Evolutionary conservation across 805 yeast genomes (phyloP).

Genomic region (Alloascoidea africana): DNA sequence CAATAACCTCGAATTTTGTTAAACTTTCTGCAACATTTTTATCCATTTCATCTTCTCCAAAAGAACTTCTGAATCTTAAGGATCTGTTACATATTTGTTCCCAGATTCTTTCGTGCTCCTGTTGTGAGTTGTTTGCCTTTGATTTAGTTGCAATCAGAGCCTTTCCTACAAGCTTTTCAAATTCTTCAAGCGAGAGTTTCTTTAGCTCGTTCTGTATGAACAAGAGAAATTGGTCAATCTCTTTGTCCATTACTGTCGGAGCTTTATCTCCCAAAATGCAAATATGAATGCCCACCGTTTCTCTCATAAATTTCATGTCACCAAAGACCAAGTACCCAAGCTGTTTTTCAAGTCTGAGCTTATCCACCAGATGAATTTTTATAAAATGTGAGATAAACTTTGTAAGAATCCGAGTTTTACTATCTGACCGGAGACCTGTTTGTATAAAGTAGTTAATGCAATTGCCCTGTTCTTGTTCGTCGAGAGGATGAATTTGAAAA

Average conservation of each 20-base stretch:
- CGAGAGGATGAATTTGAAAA: not conserved
- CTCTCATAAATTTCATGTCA: constrained; percentile 35
- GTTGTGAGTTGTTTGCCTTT: constrained; percentile 17
- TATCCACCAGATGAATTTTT: constrained; percentile 26
- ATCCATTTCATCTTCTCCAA: constrained; percentile 20
- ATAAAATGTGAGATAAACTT: constrained; percentile 31
- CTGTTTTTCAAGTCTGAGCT: constrained; percentile 38
- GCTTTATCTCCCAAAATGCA: constrained; percentile 35
- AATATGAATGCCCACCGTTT: constrained; percentile 43
- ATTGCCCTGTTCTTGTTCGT: constrained; percentile 14
- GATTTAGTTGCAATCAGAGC: constrained; percentile 7
- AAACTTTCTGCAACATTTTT: constrained; percentile 16
- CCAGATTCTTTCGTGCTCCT: constrained; percentile 30
- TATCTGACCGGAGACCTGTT: constrained; percentile 31
- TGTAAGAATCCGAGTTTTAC: constrained; percentile 23
- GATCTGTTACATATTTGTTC: constrained; percentile 32
- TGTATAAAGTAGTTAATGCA: constrained; percentile 41
- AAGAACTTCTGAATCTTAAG: constrained; percentile 22
- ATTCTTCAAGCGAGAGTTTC: constrained; percentile 1
- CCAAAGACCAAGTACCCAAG: constrained; percentile 50
- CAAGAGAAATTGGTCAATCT: constrained; percentile 31
- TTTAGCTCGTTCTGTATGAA: constrained; percentile 23
- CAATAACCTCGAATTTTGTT: constrained; percentile 16
- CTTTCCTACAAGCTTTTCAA: constrained; percentile 12
- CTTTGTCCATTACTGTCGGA: constrained; percentile 24